These are phyloP conservation scores for Colletotrichum shisoi DNA, from an alignment of 2,329 filamentous ascomycete genomes.

Conservation along the genomic window DNA sequence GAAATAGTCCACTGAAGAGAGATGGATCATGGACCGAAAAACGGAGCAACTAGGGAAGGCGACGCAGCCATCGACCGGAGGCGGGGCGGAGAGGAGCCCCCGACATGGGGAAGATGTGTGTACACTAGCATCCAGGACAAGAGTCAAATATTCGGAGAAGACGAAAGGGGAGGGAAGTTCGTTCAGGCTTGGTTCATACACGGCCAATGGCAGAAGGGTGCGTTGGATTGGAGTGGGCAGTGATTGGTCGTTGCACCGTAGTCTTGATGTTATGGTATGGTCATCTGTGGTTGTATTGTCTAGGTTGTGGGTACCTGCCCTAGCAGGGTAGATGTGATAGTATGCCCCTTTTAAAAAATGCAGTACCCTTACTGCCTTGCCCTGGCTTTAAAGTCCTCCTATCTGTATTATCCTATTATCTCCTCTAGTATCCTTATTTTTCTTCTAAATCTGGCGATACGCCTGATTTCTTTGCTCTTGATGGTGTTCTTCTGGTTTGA, in stretches of 20 bases:
- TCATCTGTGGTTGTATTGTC: no score
- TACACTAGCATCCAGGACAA: constrained; percentile 10
- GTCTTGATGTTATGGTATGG: no score
- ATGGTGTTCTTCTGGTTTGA: no score
- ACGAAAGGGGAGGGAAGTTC: neutral
- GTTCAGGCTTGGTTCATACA: neutral
- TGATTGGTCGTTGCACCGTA: constrained; percentile 22
- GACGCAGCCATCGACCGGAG: constrained; percentile 27
- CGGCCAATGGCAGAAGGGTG: constrained; percentile 19
- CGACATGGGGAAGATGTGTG: constrained; percentile 1
- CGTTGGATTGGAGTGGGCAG: constrained; percentile 13
- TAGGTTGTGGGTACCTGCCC: no score
- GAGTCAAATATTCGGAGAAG: constrained; percentile 26
- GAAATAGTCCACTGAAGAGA: constrained; percentile 34
- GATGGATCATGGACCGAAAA: constrained; percentile 27
- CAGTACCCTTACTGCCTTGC: no score
- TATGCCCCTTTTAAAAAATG: no score
- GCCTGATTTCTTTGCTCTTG: no score
- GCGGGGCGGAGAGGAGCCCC: constrained; percentile 33
- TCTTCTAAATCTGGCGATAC: no score
- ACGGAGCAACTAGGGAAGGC: constrained; percentile 28
- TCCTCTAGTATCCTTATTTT: no score
- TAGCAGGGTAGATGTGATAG: no score
- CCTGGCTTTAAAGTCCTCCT: no score
- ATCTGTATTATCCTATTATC: no score